Base-by-base conservation (phyloP, 1,284 basidiomycete species). In the Somion occarium region DNA sequence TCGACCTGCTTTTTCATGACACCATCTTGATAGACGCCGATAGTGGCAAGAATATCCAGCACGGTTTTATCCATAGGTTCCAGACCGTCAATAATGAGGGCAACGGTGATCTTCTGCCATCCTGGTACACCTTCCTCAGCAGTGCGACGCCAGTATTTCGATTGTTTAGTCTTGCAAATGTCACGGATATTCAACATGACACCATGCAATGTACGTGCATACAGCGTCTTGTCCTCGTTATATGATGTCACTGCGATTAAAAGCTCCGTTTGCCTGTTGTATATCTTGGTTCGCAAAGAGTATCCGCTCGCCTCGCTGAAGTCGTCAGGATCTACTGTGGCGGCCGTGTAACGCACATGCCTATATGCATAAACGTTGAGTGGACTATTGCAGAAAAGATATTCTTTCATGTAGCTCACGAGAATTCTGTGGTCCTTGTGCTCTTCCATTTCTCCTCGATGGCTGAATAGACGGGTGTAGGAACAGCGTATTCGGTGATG, bases 151-250 rank as follows among this genome's bases (percentile, higher is more conserved):
- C 87, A 98, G 73, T 92, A 98, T 68, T 96, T 96, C 55, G 92
- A 95, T 62, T 88, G 85, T 68, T 95, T 96, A 45, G 92, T 94
- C 73, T 93, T 95, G 82, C 93, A 97, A 58, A 98, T 98, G 63
- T 98, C 95, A 59, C 95, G 90, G 58, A 99, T 96, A 70, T 99
- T 99, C 59, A 95, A 71, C 94, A 98, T 98, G 64, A 98, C 89
- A 56, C 92, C 91, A 63, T 98, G 93, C 44, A 98, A 73, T 1
- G 93, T 98, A 56, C 93, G 86, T 19, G 93, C 86, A 62, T 96
- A 95, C 11, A 98, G 80, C 3, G 87, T 88, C 73, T 98, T 96
- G 78, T 98, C 94, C 71, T 91, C 89, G 55, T 92, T 91, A 69
- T 92, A 92, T 2, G 86, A 89, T 0, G 92, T 94, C 58, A 94